Conservation (phyloP, 257 asterid species). For the Lycium ferocissimum region DNA sequence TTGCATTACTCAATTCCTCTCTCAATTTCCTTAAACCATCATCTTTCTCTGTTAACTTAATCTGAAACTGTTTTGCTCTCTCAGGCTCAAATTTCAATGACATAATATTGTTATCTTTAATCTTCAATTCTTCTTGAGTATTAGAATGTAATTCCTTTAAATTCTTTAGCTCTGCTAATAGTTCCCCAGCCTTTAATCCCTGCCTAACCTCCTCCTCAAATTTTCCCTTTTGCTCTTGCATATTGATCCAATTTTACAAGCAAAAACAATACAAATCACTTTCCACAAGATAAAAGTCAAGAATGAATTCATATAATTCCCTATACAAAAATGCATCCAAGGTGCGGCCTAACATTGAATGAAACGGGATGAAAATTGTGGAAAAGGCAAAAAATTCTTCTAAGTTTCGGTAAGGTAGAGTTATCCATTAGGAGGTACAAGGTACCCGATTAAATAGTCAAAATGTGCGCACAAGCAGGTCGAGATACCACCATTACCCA, state of each 20-base stretch:
- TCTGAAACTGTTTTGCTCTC: slow-evolving; percentile 42
- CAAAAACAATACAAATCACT: neutral
- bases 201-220: slow-evolving; percentile 53
- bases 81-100: slow-evolving; percentile 48
- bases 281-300: neutral
- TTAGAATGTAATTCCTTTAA: slow-evolving; percentile 45
- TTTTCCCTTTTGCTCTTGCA: slow-evolving; percentile 60
- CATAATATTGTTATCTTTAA: slow-evolving; percentile 51
- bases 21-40: slow-evolving; percentile 39
- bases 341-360: neutral
- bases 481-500: neutral
- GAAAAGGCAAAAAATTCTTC: too few relatives aligned
- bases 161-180: slow-evolving; percentile 42
- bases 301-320: neutral
- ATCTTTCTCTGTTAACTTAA: slow-evolving; percentile 50
- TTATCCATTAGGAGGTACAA: too few relatives aligned
- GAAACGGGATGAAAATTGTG: neutral
- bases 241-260: slow-evolving; percentile 44
- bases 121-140: slow-evolving; percentile 47
- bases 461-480: too few relatives aligned
- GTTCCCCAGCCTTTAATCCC: slow-evolving; percentile 43
- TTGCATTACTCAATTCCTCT: slow-evolving; percentile 50
- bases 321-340: neutral
- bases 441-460: too few relatives aligned
- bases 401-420: too few relatives aligned